Evolutionary conservation across 1,139 yeast genomes (phyloP).

Genomic region (Candida gigantensis): DNA sequence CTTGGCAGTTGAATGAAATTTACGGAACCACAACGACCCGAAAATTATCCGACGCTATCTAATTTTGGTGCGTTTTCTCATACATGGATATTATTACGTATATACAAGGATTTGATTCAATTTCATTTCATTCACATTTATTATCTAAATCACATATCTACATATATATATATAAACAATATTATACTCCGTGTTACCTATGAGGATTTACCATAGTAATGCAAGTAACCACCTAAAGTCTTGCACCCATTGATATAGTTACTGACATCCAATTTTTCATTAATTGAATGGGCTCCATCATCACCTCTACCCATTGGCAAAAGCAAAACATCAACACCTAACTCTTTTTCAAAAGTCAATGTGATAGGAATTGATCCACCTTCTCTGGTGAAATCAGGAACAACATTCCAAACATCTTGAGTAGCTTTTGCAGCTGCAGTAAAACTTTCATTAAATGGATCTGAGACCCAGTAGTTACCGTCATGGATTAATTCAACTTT

Average conservation of each 20-base stretch:
- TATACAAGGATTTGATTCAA: too few relatives aligned
- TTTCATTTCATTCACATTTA: too few relatives aligned
- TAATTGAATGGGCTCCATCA: constrained; percentile 98
- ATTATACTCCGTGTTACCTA: neutral
- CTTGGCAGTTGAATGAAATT: too few relatives aligned
- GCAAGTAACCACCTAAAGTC: constrained; percentile 90
- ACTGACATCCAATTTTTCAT: constrained; percentile 85
- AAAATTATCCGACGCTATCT: too few relatives aligned
- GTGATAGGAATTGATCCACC: constrained; percentile 99
- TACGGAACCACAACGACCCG: too few relatives aligned
- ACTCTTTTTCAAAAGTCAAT: constrained; percentile 81
- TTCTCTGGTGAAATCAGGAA: constrained; percentile 96
- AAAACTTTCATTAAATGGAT: constrained; percentile 90
- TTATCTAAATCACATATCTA: neutral
- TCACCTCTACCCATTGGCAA: constrained; percentile 99
- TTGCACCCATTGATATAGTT: constrained; percentile 94
- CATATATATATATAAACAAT: neutral
- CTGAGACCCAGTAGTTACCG: constrained; percentile 95
- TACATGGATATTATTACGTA: too few relatives aligned
- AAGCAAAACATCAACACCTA: constrained; percentile 81
- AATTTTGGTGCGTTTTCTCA: too few relatives aligned
- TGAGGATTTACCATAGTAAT: constrained; percentile 62
- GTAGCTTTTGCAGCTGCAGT: constrained; percentile 95
- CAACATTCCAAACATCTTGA: constrained; percentile 88
- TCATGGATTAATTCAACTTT: constrained; percentile 82